Conservation (phyloP, 1,139 yeast species). For the Suzukiozyma palmioleophila region DNA sequence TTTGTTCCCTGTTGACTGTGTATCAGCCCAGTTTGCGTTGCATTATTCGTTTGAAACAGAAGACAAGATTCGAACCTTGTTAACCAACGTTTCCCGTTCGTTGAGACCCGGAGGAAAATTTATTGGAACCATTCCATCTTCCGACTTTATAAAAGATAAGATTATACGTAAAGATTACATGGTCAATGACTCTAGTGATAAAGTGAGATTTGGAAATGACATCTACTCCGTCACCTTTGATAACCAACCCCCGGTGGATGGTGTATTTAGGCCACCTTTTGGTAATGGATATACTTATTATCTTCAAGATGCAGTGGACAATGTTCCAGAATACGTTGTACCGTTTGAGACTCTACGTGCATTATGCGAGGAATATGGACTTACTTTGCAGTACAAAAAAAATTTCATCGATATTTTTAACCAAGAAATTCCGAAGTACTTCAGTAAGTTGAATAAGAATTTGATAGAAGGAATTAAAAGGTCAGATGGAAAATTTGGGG, state of each 20-base stretch:
- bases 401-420: slow-evolving; percentile 81
- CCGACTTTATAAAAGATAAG: slow-evolving; percentile 73
- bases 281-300: slow-evolving; percentile 83
- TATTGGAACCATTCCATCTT: slow-evolving; percentile 91
- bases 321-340: slow-evolving; percentile 96
- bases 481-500: slow-evolving; percentile 77
- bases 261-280: slow-evolving; percentile 67
- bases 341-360: slow-evolving; percentile 86
- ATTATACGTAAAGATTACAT: slow-evolving; percentile 38
- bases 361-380: slow-evolving; percentile 77
- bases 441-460: slow-evolving; percentile 54
- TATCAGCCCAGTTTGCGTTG: slow-evolving; percentile 84
- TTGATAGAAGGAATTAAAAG: slow-evolving; percentile 68
- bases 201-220: slow-evolving; percentile 73
- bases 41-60: slow-evolving; percentile 94
- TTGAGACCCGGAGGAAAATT: slow-evolving; percentile 80
- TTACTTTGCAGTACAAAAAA: slow-evolving; percentile 67
- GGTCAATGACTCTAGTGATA: slow-evolving; percentile 40
- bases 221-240: slow-evolving; percentile 79
- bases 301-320: slow-evolving; percentile 89
- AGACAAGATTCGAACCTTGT: slow-evolving; percentile 65
- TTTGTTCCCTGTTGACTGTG: slow-evolving; percentile 81
- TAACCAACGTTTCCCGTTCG: slow-evolving; percentile 72
- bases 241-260: slow-evolving; percentile 67
- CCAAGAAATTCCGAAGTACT: slow-evolving; percentile 69